Evolutionary conservation across 495 filamentous ascomycete species (phyloP).

Genomic region (Pyrenula aspistea): DNA sequence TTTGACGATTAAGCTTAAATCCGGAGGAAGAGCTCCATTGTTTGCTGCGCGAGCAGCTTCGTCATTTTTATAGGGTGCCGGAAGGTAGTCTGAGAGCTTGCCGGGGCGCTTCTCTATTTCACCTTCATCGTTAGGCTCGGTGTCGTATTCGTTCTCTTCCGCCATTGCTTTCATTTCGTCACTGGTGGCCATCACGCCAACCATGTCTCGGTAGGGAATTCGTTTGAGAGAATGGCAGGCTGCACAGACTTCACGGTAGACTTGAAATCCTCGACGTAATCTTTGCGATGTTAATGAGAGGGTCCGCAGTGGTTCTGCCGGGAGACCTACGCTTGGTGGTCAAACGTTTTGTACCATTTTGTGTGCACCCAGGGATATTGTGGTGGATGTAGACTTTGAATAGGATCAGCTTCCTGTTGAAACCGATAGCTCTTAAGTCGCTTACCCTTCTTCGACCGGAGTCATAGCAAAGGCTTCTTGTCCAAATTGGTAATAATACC

Average conservation of each 20-base stretch:
- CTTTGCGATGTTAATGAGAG: constrained; percentile 33
- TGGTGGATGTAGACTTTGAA: constrained; percentile 70
- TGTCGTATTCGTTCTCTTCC: constrained; percentile 97
- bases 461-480: constrained; percentile 78
- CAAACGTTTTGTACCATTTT: constrained; percentile 86
- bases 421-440: constrained; percentile 13
- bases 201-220: constrained; percentile 85
- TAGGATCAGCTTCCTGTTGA: neutral
- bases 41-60: constrained; percentile 97
- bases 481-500: constrained; percentile 95
- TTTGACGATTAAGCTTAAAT: constrained; percentile 97
- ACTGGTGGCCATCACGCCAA: constrained; percentile 85
- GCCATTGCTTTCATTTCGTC: constrained; percentile 96
- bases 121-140: constrained; percentile 94
- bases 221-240: constrained; percentile 93
- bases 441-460: constrained; percentile 94
- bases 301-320: neutral
- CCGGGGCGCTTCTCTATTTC: constrained; percentile 96
- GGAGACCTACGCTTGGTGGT: constrained; percentile 77
- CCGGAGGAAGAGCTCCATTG: constrained; percentile 92
- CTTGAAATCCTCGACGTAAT: constrained; percentile 98
- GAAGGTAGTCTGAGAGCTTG: constrained; percentile 97
- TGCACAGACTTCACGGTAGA: constrained; percentile 97
- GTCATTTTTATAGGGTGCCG: constrained; percentile 92
- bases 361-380: constrained; percentile 93